Conservation (phyloP, 2,329 filamentous ascomycete species). For the Fusarium gaditjirri region DNA sequence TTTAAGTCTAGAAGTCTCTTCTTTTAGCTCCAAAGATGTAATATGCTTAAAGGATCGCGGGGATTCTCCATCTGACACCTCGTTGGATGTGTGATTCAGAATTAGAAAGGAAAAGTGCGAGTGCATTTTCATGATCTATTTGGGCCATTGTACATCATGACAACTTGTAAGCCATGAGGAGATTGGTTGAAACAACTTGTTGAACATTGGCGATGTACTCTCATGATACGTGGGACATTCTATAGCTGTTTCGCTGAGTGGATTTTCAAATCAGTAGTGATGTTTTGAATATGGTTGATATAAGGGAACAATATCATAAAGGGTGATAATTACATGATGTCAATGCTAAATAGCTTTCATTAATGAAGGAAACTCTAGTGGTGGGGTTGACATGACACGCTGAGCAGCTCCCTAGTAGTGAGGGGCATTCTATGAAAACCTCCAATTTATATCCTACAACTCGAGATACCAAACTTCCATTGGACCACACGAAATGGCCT, state of each 20-base stretch:
- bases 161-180: background rate
- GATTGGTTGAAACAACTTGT: too few relatives aligned
- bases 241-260: too few relatives aligned
- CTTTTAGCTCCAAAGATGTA: background rate
- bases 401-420: background rate
- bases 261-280: background rate
- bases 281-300: background rate
- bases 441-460: slow-evolving; percentile 27
- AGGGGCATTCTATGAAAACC: slow-evolving; percentile 20
- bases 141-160: background rate
- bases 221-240: too few relatives aligned
- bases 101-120: background rate
- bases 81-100: background rate
- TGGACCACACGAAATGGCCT: slow-evolving; percentile 54
- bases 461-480: slow-evolving; percentile 1
- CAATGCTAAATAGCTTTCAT: background rate
- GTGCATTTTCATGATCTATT: too few relatives aligned
- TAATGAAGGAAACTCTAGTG: background rate
- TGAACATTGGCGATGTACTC: too few relatives aligned
- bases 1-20: background rate
- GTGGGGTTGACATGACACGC: slow-evolving; percentile 27
- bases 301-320: background rate
- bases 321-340: background rate
- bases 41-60: background rate
- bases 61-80: too few relatives aligned